Conservation (phyloP, 495 filamentous ascomycete genomes). For the Aspergillus carlsbadensis region DNA sequence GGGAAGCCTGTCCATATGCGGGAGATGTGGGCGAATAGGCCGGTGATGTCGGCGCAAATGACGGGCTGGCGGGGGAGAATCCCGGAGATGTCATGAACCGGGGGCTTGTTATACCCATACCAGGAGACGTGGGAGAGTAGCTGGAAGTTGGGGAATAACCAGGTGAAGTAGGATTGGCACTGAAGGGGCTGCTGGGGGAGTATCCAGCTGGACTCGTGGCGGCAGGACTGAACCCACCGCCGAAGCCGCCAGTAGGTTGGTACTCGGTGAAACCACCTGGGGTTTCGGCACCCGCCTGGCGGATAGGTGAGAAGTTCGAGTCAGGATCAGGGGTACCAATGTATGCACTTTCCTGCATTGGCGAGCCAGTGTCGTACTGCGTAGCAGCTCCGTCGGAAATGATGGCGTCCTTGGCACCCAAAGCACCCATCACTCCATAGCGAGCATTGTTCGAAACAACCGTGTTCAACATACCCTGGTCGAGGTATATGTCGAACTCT, state of each 20-base stretch:
- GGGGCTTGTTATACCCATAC: slow-evolving; percentile 58
- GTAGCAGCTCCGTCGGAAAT: slow-evolving; percentile 81
- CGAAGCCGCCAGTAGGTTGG: slow-evolving; percentile 48
- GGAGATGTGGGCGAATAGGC: slow-evolving; percentile 86
- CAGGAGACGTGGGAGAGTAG: slow-evolving; percentile 63
- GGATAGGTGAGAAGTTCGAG: slow-evolving; percentile 87
- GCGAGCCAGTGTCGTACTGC: slow-evolving; percentile 90
- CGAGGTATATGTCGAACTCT: slow-evolving; percentile 86
- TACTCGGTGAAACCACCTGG: slow-evolving; percentile 74
- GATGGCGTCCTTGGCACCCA: slow-evolving; percentile 68
- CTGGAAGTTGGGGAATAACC: slow-evolving; percentile 73
- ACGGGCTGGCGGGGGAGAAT: slow-evolving; percentile 67
- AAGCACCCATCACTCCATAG: slow-evolving; percentile 72
- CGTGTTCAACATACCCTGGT: slow-evolving; percentile 92
- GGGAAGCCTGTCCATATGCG: slow-evolving; percentile 60
- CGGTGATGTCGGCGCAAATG: slow-evolving; percentile 72
- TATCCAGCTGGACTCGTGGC: slow-evolving; percentile 68
- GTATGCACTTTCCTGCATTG: slow-evolving; percentile 75
- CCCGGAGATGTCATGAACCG: slow-evolving; percentile 51
- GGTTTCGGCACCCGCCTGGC: slow-evolving; percentile 68
- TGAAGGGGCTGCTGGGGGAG: slow-evolving; percentile 75
- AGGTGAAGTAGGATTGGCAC: slow-evolving; percentile 72
- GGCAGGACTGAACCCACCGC: slow-evolving; percentile 64
- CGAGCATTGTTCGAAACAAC: slow-evolving; percentile 87
- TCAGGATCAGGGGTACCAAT: slow-evolving; percentile 75